Evolutionary conservation across 345 rosid species (phyloP).

Genomic region (Camelina laxa): DNA sequence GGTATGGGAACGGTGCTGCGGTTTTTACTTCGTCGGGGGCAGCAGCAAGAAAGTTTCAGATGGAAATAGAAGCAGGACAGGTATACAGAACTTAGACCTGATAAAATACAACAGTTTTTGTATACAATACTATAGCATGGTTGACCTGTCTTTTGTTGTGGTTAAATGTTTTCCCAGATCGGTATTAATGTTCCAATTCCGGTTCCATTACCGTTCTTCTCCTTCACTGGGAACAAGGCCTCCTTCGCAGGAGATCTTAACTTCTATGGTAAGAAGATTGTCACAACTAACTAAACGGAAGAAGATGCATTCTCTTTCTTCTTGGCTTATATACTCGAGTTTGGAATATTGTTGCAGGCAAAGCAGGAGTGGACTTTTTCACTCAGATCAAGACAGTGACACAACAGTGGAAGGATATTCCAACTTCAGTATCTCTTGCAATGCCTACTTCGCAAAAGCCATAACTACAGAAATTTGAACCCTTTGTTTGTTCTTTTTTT

Average conservation of each 20-base stretch:
- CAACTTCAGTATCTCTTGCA: slow-evolving; percentile 83
- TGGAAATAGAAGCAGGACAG: slow-evolving; percentile 97
- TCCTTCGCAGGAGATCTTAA: slow-evolving; percentile 96
- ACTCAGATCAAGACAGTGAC: slow-evolving; percentile 95
- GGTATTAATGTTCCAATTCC: slow-evolving; percentile 98
- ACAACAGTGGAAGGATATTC: slow-evolving; percentile 96
- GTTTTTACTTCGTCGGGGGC: slow-evolving; percentile 90
- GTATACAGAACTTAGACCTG: slow-evolving; percentile 41
- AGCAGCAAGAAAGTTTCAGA: slow-evolving; percentile 93
- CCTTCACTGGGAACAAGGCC: slow-evolving; percentile 93
- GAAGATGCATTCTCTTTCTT: neutral
- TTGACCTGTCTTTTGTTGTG: slow-evolving; percentile 21
- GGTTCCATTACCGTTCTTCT: slow-evolving; percentile 95
- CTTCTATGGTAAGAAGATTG: slow-evolving; percentile 72
- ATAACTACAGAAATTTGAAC: neutral
- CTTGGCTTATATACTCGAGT: slow-evolving; percentile 1
- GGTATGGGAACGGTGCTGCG: slow-evolving; percentile 96
- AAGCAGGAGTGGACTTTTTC: slow-evolving; percentile 92
- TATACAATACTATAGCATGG: slow-evolving; percentile 9
- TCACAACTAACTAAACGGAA: neutral
- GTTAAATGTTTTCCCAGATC: slow-evolving; percentile 50
- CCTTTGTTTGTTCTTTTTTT: too few species aligned
- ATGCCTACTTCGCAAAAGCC: slow-evolving; percentile 94
- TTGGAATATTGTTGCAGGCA: slow-evolving; percentile 58
- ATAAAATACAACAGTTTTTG: neutral